Base-by-base conservation (phyloP, 768 basidiomycete species). In the Sarcomyxa edulis region DNA sequence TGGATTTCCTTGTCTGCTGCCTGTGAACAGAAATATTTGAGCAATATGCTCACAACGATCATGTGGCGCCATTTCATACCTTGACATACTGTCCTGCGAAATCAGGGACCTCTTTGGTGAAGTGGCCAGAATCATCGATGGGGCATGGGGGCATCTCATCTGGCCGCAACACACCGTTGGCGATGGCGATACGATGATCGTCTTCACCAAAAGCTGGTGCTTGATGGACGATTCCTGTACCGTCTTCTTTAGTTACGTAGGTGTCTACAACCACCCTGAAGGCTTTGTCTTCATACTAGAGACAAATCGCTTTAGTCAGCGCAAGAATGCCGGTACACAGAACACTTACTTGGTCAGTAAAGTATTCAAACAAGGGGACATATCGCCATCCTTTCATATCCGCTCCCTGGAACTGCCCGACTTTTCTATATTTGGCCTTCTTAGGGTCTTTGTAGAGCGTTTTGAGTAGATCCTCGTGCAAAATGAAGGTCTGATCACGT, bases 201-300 rank as follows among this genome's bases (percentile, higher is more conserved):
- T 99, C 96, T 58, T 98, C 95, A 68, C 96, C 96, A 53, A 96
- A 98, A 0, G 86, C 94, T 2, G 96, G 96, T 2, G 96, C 92
- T 65, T 99, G 96, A 59, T 99, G 96, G 21, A 99, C 96, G 52
- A 98, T 94, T 51, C 96, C 96, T 20, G 96, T 99, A 54, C 96
- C 96, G 43, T 92, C 88, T 11, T 79, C 74, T 49, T 84, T 86
- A 3, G 91, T 95, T 33, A 99, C 95, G 57, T 99, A 99, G 0
- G 82, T 83, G 53, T 99, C 96, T 15, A 76, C 72, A 10, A 99
- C 59, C 11, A 99, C 91, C 40, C 84, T 64, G 69, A 95, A 98
- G 0, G 91, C 95, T 49, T 76, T 80, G 56, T 93, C 91, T 55
- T 88, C 85, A 56, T 77, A 98, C 94, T 97, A 44, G n/a, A 9